Evolutionary conservation across 176 grass and related monocot genomes (phyloP), one percentile per base, ranked within the genome.

Genomic region (Avena sativa): DNA sequence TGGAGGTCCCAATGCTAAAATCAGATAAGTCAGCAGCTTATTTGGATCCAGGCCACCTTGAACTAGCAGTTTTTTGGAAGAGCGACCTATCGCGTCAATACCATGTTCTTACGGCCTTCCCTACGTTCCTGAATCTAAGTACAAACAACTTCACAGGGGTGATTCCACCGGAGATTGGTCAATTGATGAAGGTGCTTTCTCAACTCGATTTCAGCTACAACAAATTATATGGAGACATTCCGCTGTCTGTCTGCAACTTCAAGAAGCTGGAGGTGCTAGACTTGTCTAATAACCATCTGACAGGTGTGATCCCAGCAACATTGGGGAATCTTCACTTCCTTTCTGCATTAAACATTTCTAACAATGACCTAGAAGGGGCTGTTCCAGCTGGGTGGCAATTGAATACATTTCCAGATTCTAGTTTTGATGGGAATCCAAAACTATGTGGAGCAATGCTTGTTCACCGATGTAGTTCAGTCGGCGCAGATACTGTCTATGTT

Each of bases 301-400:
- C 57, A 8, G 84, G 74, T 46, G 5, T 20, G 50, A 55, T 86
- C 3, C 84, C 84, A 43, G 49, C 17, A 23, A 21, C 38, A 48
- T 8, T 86, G 43, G 53, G 20, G 14, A 51, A 40, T 28, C 73
- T 86, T 19, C 17, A 86, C 59, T 86, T 86, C 50, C 84, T 86
- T 36, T 66, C 84, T 16, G 25, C 38, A 11, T 69, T 86, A 20
- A 86, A 61, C 17, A 73, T 79, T 55, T 71, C 84, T 55, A 28
- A 86, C 48, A 86, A 86, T 38, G 84, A 86, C 20, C 40, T 86
- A 14, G 74, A 86, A 61, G 84, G 84, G 19, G 9, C 49, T 25
- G 65, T 66, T 66, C 84, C 84, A 66, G 30, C 12, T 32, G 84
- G 74, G 65, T 57, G 57, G 3, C 84, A 86, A 49, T 53, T 86